Evolutionary conservation across 352 stramenopile genomes (phyloP), one percentile per base, ranked within the genome.

Genomic region (Globisporangium acanthophoron): DNA sequence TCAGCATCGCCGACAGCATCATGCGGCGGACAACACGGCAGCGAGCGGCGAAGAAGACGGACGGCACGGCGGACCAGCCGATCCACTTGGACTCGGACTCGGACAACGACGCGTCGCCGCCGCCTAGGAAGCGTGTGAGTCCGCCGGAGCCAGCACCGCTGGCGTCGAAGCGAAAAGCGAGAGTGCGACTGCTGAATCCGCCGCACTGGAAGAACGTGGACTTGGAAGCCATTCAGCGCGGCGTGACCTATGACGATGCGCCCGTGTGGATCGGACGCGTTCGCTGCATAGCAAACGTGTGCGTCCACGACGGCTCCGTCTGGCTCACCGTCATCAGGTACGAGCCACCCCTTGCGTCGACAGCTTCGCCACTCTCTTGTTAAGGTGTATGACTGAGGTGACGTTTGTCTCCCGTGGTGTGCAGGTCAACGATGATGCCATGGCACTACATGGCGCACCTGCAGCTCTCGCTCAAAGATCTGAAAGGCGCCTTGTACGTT

Each of bases 11-110:
- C 18, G 44, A 51, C 24, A 62, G 54, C 35, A 24, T 59, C 21
- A 20, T 56, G 56, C 48, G 51, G 7, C 44, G 49, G 5, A 53
- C 21, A 20, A 58, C 56, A 39, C 41, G 33, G 20, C 15, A 33
- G 12, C 29, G 21, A 12, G 44, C 35, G 15, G 41, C 31, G 37
- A 49, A 37, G 21, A 46, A 45, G 35, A 60, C 39, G 3, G 58
- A 64, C 31, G 61, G 61, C 9, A 67, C 73, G 8, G 75, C 71
- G n/a, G 57, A 65, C 18, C 67, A 81, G 39, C 75, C 75, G 16
- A 85, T 85, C 61, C 53, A 76, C 8, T 50, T 85, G 47, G 75
- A 82, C 35, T 74, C 73, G 8, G 75, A 82, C 47, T 78, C 75
- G 3, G 73, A 77, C 2, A 58, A 59, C 8, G 73, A 76, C 7